Evolutionary conservation across 768 basidiomycete species (phyloP).

Genomic region (Boletus subparvulus): DNA sequence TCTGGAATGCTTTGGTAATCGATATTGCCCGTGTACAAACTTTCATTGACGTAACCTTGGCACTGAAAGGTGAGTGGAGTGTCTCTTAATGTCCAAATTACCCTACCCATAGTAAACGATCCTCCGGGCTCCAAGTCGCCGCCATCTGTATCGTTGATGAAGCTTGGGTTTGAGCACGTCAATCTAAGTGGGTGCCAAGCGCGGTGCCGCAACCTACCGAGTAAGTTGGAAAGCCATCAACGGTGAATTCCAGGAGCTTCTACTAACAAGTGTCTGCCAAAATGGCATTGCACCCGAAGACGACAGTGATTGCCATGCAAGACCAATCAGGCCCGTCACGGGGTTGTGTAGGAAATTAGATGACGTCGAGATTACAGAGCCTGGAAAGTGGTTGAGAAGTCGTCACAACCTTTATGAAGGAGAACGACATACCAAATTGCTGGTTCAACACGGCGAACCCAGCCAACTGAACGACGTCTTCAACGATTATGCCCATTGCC

Average conservation of each 20-base stretch:
- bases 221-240: constrained; percentile 69
- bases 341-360: constrained; percentile 46
- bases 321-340: constrained; percentile 70
- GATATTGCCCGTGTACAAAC: constrained; percentile 48
- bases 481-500: constrained; percentile 45
- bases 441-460: constrained; percentile 59
- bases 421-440: constrained; percentile 44
- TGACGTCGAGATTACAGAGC: constrained; percentile 24
- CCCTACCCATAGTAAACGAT: constrained; percentile 65
- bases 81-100: not conserved
- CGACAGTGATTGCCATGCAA: constrained; percentile 63
- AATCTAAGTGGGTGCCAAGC: not conserved
- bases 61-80: not conserved
- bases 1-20: constrained; percentile 47
- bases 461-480: constrained; percentile 73
- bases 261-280: constrained; percentile 56
- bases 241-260: constrained; percentile 43
- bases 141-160: constrained; percentile 40
- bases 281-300: constrained; percentile 60
- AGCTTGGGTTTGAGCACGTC: constrained; percentile 30
- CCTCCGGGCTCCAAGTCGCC: constrained; percentile 63
- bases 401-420: not conserved
- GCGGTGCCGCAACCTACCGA: constrained; percentile 33
- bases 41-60: constrained; percentile 57
- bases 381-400: constrained; percentile 38